A percentile compares a stretch with the other conserved stretches of the same genome.
These are phyloP conservation scores for Saitozyma podzolica DNA, from an alignment of 768 basidiomycete genomes.

Conservation along the genomic window DNA sequence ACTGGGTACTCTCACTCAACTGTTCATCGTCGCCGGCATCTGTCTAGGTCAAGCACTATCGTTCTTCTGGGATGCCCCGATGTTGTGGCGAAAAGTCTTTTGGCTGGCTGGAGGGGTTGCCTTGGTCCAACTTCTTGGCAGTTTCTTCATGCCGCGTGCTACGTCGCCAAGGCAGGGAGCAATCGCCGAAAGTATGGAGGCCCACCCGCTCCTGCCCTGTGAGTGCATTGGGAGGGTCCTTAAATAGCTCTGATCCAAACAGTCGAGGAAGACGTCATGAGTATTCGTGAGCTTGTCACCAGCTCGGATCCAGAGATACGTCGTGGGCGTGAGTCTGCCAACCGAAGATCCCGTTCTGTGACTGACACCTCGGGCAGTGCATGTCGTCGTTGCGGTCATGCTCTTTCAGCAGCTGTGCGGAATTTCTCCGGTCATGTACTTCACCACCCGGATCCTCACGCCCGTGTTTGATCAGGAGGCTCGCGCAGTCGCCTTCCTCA, in stretches of 20 bases:
- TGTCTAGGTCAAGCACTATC: constrained; percentile 35
- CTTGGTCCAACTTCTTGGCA: constrained; percentile 11
- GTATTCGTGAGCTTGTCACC: constrained; percentile 19
- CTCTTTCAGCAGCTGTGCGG: constrained; percentile 34
- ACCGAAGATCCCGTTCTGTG: too few species aligned
- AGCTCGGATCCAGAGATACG: constrained; percentile 5
- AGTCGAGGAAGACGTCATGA: constrained; percentile 2
- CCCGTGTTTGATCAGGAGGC: constrained; percentile 72
- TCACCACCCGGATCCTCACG: constrained; percentile 81
- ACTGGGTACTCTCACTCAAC: constrained; percentile 32
- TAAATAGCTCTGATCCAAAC: background rate
- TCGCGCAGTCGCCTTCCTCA: constrained; percentile 74
- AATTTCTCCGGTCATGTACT: constrained; percentile 69
- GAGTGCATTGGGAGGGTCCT: constrained; percentile 8
- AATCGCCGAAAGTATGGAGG: background rate
- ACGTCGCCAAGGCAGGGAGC: too few species aligned
- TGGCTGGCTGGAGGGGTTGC: constrained; percentile 16
- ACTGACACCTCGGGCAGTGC: constrained; percentile 15
- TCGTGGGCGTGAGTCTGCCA: constrained; percentile 19
- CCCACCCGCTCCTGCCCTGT: constrained; percentile 9
- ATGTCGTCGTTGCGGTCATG: constrained; percentile 22
- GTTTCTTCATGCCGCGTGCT: constrained; percentile 1
- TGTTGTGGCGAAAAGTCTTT: constrained; percentile 25
- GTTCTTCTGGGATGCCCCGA: constrained; percentile 18
- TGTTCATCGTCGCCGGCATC: constrained; percentile 38